Evolutionary conservation across 2,329 filamentous ascomycete genomes (phyloP), one percentile per base, ranked within the genome.

Genomic region (Fusarium clavum): DNA sequence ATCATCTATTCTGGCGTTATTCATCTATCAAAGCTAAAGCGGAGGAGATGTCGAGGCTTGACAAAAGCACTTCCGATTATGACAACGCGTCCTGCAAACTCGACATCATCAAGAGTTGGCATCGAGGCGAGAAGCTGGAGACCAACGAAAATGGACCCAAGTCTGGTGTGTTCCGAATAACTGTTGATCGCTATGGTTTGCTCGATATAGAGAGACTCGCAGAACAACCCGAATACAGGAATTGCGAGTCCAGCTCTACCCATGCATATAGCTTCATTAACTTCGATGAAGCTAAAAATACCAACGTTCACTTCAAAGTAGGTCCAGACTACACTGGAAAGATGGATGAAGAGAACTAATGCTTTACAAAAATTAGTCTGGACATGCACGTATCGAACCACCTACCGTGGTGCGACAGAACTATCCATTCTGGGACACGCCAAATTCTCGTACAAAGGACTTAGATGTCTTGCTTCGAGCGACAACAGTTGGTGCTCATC

Each of bases 151-250:
- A 16, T 13, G 13, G 13, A 4, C 6, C 10, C 4, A 1, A 27
- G 27, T 43, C 48, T 25, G 14, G 14, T 34, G 27, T 58, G 4
- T 30, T 55, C 14, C 48, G 56, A 52, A 5, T 58, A 14, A 58
- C 27, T 6, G 9, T 58, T 11, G 56, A 55, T 22, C 25, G 6
- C 10, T 12, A 55, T 10, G 56, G 56, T 5, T 16, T 58, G 20
- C 34, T 55, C 7, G 48, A n/a, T 12, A 55, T 58, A 58, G 34
- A 55, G 11, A 55, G 48, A 30, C 34, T 58, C 5, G 18, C 27
- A n/a, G 27, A 32, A 5, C 54, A 27, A 20, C 55, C 47, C 14
- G 25, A 54, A 22, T 57, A 57, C 4, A 25, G 11, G 25, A 43
- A 16, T 8, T 25, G 25, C n/a, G 7, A 7, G 18, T 12, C 22